Base-by-base conservation (phyloP, 192 early-diverging fungal genomes). In the Coemansia sp. region DNA sequence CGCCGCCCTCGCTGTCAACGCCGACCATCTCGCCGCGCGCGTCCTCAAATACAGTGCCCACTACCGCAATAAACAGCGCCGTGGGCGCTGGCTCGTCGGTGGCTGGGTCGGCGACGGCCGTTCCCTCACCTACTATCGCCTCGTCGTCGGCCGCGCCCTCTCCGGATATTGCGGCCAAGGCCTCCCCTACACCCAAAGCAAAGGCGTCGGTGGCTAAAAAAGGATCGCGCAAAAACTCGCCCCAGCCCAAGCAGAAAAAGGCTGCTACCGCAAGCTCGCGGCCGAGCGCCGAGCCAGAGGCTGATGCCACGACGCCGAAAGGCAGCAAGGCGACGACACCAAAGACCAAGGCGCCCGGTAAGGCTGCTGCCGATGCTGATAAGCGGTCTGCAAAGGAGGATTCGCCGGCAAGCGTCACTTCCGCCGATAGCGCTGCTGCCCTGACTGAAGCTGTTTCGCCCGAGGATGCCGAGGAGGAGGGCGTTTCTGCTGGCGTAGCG, bases 161-260 rank as follows among this genome's bases (percentile, higher is more conserved):
- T 0, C 56, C 56, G 8, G 56, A 58, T 22, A 58, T 58, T 38
- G 32, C 56, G n/a, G 19, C 32, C 56, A 38, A 37, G 19, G 56
- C 35, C 6, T 58, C 56, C 20, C 56, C 56, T 24, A 7, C 64
- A 2, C 3, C 70, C 4, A 81, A 72, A 29, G 14, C 36, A 35
- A 76, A 60, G 40, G 42, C 68, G 6, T 71, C 78, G 40, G 73
- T 68, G 3, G 70, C 78, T 8, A 81, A 72, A 59, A 67, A 64
- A 36, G 62, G 70, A 36, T 71, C 78, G 29, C 78, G 78, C 65
- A 81, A 76, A 39, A 81, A 76, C 62, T 81, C 78, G n/a, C 78
- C 78, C 1, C 77, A 80, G 73, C 66, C 70, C 12, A 81, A 72
- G 60, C 37, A 37, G 60, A 59, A 67, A n/a, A 71, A 65, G 25